Evolutionary conservation across 305 asterid genomes (phyloP), one percentile per base, ranked within the genome.

Genomic region (Euphrasia arctica): DNA sequence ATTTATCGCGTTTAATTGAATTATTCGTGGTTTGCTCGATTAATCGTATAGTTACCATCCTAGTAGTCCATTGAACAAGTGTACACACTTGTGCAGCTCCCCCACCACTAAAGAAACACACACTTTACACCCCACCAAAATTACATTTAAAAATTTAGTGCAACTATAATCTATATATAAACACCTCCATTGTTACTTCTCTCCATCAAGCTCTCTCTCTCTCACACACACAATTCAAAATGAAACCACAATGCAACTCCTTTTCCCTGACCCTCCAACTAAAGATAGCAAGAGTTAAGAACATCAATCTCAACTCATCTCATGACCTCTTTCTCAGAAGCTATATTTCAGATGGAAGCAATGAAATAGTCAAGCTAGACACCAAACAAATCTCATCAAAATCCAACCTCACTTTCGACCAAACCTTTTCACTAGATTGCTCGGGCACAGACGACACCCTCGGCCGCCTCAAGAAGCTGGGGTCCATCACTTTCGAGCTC

Each of bases 371-470:
- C 54, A 73, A 74, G 22, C 34, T 86, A 64, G 85, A 81, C 64
- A 89, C 70, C 64, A 75, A 72, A 32, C 62, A 81, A 52, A 80
- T 86, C 75, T 51, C 89, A 65, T 73, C 89, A 55, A 59, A 80
- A 31, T 77, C 85, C 27, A 74, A 47, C 61, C 62, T 25, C n/a
- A 54, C 59, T 54, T 89, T 90, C 91, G 55, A 85, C 31, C 83
- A 87, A 54, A 72, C 77, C 15, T 72, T 87, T 43, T 83, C 95
- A 5, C 45, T 87, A 31, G 75, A 80, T 43, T 89, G 93, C 80
- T 66, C 29, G n/a, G 83, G 80, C 68, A 70, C 65, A 25, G 69
- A 78, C 56, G 78, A 70, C 48, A 54, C 84, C 69, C 69, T 82
- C 34, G 58, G 67, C n/a, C 54, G 70, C 36, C 58, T 89, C 63